These are phyloP conservation scores for Allium fistulosum DNA, from an alignment of 106 monocot genomes.

Conservation along the genomic window DNA sequence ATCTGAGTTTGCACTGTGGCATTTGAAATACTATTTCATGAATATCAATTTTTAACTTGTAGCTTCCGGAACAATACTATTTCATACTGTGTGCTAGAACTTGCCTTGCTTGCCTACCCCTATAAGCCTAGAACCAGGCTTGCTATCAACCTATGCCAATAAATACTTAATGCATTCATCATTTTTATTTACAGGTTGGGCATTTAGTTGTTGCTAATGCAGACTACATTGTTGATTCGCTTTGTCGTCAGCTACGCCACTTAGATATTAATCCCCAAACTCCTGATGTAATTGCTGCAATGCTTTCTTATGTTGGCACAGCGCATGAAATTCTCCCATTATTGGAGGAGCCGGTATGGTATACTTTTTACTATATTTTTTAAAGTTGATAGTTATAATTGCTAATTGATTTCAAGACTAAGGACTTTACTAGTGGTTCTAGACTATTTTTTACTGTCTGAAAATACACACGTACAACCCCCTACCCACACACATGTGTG, in stretches of 20 bases:
- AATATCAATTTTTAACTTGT: no score
- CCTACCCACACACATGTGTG: no score
- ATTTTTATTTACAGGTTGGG: slow-evolving; percentile 50
- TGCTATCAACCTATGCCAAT: not conserved
- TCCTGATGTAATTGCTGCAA: slow-evolving; percentile 86
- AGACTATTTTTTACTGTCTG: no score
- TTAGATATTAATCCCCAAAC: slow-evolving; percentile 78
- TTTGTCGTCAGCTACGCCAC: slow-evolving; percentile 82
- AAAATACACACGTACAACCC: no score
- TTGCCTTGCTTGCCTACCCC: not conserved
- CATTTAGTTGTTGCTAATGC: slow-evolving; percentile 84
- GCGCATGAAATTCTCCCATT: slow-evolving; percentile 85
- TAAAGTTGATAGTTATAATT: not conserved
- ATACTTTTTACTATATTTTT: slow-evolving; percentile 2
- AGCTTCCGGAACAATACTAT: no score
- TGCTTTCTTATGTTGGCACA: slow-evolving; percentile 87
- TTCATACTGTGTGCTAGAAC: no score
- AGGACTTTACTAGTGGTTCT: no score
- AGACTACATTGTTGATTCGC: slow-evolving; percentile 93
- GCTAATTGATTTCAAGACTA: no score
- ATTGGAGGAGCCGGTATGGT: slow-evolving; percentile 80
- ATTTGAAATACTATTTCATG: no score
- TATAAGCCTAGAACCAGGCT: no score
- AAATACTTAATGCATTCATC: not conserved
- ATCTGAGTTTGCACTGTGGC: no score